Conservation (phyloP, 2,329 filamentous ascomycete genomes). For the Cercospora beticola region DNA sequence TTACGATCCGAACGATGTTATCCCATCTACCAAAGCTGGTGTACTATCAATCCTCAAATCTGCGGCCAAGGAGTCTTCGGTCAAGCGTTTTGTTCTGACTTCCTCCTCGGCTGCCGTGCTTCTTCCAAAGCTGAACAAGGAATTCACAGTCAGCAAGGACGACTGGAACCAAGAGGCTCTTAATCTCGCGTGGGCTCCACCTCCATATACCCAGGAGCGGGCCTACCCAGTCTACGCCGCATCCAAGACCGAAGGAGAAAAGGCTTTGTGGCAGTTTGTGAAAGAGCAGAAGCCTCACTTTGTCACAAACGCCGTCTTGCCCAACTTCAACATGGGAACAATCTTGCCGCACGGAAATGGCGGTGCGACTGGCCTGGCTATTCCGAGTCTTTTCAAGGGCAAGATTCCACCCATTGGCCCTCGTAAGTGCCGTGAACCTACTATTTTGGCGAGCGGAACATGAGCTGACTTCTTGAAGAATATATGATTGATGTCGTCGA, state of each 20-base stretch:
- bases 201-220: constrained; percentile 28
- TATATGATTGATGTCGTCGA: constrained; percentile 52
- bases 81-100: constrained; percentile 49
- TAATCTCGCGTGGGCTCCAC: constrained; percentile 37
- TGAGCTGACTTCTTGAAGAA: constrained; percentile 26
- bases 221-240: constrained; percentile 46
- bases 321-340: constrained; percentile 32
- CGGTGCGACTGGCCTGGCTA: constrained; percentile 21
- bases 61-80: constrained; percentile 41
- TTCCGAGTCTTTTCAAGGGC: constrained; percentile 26
- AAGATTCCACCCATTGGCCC: constrained; percentile 15
- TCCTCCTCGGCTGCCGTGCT: constrained; percentile 43
- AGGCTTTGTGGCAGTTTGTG: constrained; percentile 49
- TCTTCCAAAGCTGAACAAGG: constrained; percentile 38
- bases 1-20: constrained; percentile 45
- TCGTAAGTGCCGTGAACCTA: constrained; percentile 18
- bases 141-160: constrained; percentile 36
- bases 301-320: constrained; percentile 43
- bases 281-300: constrained; percentile 47
- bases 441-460: neutral
- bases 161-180: constrained; percentile 36
- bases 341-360: constrained; percentile 19
- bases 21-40: constrained; percentile 41
- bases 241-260: constrained; percentile 50
- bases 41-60: constrained; percentile 40